Base-by-base conservation (phyloP, 2,329 filamentous ascomycete species). In the Penicillium glabrum region DNA sequence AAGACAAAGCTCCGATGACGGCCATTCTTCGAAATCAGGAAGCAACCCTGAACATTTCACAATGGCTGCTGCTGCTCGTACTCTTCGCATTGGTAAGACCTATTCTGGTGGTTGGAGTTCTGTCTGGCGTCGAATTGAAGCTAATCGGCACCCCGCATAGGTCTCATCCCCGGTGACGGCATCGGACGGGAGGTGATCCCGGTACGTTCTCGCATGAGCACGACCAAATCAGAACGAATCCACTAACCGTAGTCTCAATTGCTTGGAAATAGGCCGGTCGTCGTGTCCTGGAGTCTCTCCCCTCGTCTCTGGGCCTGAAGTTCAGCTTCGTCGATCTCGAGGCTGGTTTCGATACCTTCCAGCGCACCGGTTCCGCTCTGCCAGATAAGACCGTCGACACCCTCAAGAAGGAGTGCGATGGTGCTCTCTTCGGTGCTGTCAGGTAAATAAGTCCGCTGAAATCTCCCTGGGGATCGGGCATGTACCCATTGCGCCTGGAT, bases 171-270 rank as follows among this genome's bases (percentile, higher is more conserved):
- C 69, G 95, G 95, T 72, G 95, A 99, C 80, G 95, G 95, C 78
- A 99, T 99, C 79, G 95, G 95, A 79, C 91, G 91, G 74, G 95
- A 99, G 80, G 95, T 99, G 75, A 98, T 99, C 77, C 95, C 95
- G 64, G 90, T 81, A 72, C 57, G 72, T 57, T 57, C 49, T 56
- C 31, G 44, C 31, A 50, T 50, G 43, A 44, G 29, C 24, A 50
- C 44, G 33, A 47, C 45, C 55, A 41, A 37, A 46, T 49, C 37
- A 21, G 23, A 46, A 33, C 26, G 51, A 56, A 52, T 58, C 52
- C 27, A 44, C 54, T 63, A 53, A 67, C 45, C 19, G 27, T 55
- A 35, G 55, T 46, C 45, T 48, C 51, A 51, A 53, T 57, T 59
- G 53, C 43, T 52, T 27, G 16, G 44, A 48, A 53, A 58, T 45